These are phyloP conservation scores for Psilocybe sp. DNA, from an alignment of 768 basidiomycete species.

Conservation along the genomic window DNA sequence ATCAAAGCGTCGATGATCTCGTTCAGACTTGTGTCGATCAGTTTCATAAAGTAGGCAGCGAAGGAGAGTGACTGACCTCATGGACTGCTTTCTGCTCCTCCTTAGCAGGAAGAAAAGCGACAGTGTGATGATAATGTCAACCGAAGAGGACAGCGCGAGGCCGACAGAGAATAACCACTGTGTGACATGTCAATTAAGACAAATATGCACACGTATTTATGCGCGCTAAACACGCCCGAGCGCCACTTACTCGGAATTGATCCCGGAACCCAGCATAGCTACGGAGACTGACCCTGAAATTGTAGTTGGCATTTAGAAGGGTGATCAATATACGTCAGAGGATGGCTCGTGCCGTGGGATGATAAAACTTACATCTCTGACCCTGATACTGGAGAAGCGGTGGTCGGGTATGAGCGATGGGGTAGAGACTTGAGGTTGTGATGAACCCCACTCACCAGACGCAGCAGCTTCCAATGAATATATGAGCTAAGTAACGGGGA, in stretches of 20 bases:
- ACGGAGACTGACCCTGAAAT: constrained; percentile 13
- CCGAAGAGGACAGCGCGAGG: constrained; percentile 43
- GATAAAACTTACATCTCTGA: constrained; percentile 2
- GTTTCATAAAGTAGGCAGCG: neutral
- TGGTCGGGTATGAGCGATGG: neutral
- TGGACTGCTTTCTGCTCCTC: constrained; percentile 30
- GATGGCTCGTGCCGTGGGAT: too few species aligned
- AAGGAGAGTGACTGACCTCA: constrained; percentile 26
- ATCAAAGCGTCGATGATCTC: constrained; percentile 41
- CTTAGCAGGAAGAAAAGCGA: constrained; percentile 41
- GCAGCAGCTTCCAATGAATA: constrained; percentile 11
- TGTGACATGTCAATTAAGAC: too few species aligned
- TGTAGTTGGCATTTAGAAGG: neutral
- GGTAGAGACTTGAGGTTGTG: neutral
- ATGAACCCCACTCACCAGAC: constrained; percentile 15
- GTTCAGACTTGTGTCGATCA: constrained; percentile 24
- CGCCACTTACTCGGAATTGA: constrained; percentile 5
- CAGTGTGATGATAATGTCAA: constrained; percentile 44
- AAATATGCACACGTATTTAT: too few species aligned
- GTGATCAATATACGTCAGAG: neutral
- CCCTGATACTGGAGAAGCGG: neutral
- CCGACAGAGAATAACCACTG: constrained; percentile 55
- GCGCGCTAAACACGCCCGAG: too few species aligned
- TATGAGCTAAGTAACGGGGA: neutral
- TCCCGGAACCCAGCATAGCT: constrained; percentile 2